Evolutionary conservation across 306 rosid species (phyloP), one percentile per base, ranked within the genome.

Genomic region (Vachellia pachyceras): DNA sequence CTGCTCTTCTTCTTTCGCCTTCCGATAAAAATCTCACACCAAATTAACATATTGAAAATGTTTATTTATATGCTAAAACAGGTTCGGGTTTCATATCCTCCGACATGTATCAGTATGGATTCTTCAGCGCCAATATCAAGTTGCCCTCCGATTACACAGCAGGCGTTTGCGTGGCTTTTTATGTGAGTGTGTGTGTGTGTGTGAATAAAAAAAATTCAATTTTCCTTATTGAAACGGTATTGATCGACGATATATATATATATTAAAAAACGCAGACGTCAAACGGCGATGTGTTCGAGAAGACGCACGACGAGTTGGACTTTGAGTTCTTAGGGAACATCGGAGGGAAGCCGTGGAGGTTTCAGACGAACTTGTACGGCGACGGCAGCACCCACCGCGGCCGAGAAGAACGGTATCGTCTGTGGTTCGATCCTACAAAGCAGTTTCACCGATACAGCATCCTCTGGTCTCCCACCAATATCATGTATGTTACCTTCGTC

Each of bases 261-360:
- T 17, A 52, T 14, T 0, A 4, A 3, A 5, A 52, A 17, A 52
- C 12, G 40, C 94, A 95, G 99, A 93, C 94, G 94, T 95, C 99
- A 17, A 95, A 95, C 77, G 98, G 94, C 65, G 99, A 95, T 84
- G 87, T 89, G 98, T 95, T 87, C 83, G 83, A 85, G 85, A 91
- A 89, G 79, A 84, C 92, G 84, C 99, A 95, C 63, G 99, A 95
- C 82, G 99, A 95, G 82, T 90, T 95, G 33, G 99, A 95, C 89
- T 95, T 95, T 39, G 99, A 95, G 88, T 95, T 95, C 58, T 86
- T 95, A 90, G 99, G 99, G 15, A 95, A 95, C 60, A 87, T 95
- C n/a, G 90, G 94, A 84, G 99, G 99, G 72, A 95, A 89, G 84
- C 94, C 94, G 20, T 95, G 99, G 99, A 93, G 99, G 89, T 84